phyloP scores from a whole-genome alignment of 331 rosid genomes.

The Pyracantha coccinea region DNA sequence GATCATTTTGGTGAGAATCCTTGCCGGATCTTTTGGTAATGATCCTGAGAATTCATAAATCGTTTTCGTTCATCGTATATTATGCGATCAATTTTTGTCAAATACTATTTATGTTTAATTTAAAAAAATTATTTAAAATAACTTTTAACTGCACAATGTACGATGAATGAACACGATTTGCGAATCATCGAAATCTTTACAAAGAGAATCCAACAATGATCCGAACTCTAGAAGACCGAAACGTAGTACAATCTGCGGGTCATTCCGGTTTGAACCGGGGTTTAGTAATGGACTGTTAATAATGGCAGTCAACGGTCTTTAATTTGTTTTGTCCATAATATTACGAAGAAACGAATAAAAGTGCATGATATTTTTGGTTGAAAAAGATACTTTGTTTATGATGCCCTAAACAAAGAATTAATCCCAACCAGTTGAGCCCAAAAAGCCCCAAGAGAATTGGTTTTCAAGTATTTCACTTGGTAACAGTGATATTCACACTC shows the following conservation, averaged over 20 bases:
- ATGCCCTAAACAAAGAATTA: too few species aligned
- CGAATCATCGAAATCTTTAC: too few species aligned
- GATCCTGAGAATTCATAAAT: too few species aligned
- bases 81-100: accelerated
- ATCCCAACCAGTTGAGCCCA: too few species aligned
- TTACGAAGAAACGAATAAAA: too few species aligned
- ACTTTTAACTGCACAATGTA: accelerated
- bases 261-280: not conserved
- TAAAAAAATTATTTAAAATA: too few species aligned
- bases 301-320: not conserved
- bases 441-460: too few species aligned
- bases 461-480: too few species aligned
- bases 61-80: accelerated
- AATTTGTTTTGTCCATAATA: not conserved
- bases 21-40: too few species aligned
- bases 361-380: not conserved
- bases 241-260: not conserved
- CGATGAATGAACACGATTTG: accelerated
- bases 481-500: too few species aligned
- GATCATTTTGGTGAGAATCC: too few species aligned
- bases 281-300: not conserved
- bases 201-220: accelerated
- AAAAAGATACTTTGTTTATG: not conserved
- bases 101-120: accelerated
- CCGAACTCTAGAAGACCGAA: not conserved